Conservation (phyloP, 805 yeast species). For the Saccharomycopsis lassenensis region DNA sequence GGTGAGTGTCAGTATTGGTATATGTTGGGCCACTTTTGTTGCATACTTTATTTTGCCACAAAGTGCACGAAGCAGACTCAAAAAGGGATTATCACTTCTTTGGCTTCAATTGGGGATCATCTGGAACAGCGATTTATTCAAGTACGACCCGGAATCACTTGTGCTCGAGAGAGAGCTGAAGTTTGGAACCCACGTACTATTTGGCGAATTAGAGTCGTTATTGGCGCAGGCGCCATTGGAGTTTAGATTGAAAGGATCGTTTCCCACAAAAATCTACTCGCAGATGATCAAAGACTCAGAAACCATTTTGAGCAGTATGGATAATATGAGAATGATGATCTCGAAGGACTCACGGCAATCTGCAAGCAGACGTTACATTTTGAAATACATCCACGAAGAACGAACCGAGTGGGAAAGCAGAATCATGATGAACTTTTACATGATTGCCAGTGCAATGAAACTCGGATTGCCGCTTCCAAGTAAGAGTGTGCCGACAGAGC, state of each 20-base stretch:
- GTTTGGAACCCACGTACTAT: conserved; percentile 32
- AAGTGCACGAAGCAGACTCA: conserved; percentile 61
- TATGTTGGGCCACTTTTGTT: conserved; percentile 64
- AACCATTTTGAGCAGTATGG: conserved; percentile 60
- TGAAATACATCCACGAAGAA: conserved; percentile 44
- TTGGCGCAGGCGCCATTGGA: conserved; percentile 68
- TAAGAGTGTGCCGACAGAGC: conserved; percentile 67
- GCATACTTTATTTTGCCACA: conserved; percentile 60
- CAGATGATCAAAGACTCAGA: conserved; percentile 45
- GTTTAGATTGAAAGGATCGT: conserved; percentile 61
- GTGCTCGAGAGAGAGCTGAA: background rate
- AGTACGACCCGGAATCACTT: conserved; percentile 22
- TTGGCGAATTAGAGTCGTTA: conserved; percentile 48
- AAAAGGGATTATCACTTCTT: conserved; percentile 51
- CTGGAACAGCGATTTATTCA: conserved; percentile 70
- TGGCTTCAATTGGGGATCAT: conserved; percentile 76
- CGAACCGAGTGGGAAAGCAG: conserved; percentile 61
- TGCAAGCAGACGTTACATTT: conserved; percentile 38
- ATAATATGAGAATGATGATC: conserved; percentile 60
- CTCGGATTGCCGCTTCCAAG: conserved; percentile 70
- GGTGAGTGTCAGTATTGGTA: conserved; percentile 60
- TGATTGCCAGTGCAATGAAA: conserved; percentile 64
- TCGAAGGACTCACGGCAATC: conserved; percentile 46
- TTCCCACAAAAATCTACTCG: conserved; percentile 44
- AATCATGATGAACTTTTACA: conserved; percentile 65